phyloP scores from a whole-genome alignment of 495 filamentous ascomycete genomes.

The Articulospora tetracladia region DNA sequence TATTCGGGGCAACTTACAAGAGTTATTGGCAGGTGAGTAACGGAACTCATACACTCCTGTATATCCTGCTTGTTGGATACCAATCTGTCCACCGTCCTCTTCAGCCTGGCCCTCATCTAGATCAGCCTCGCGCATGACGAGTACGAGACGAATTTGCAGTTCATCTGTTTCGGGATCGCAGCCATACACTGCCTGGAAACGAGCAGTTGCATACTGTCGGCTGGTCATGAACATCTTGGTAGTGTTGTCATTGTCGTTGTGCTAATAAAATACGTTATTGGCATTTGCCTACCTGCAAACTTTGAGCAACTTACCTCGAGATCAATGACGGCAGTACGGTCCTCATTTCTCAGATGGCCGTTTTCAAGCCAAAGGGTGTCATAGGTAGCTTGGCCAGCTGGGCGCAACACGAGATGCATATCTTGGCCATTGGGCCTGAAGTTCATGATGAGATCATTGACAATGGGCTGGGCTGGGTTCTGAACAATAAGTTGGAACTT shows the following conservation, averaged over 20 bases:
- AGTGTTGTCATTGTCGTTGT: constrained; percentile 46
- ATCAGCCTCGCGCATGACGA: constrained; percentile 30
- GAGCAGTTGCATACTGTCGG: constrained; percentile 35
- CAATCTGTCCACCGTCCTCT: constrained; percentile 33
- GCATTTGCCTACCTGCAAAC: neutral
- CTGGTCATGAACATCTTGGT: constrained; percentile 55
- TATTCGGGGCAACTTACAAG: constrained; percentile 29
- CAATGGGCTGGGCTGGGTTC: constrained; percentile 40
- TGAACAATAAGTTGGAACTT: constrained; percentile 45
- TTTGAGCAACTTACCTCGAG: constrained; percentile 34
- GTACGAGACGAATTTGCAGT: constrained; percentile 38
- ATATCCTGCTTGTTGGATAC: constrained; percentile 31
- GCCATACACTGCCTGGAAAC: constrained; percentile 43
- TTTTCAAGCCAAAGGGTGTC: constrained; percentile 40
- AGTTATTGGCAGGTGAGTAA: constrained; percentile 40
- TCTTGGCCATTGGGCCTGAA: constrained; percentile 38
- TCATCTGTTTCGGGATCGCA: constrained; percentile 46
- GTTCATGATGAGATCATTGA: constrained; percentile 49
- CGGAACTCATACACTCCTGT: constrained; percentile 40
- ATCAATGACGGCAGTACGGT: constrained; percentile 40
- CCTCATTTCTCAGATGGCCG: constrained; percentile 35
- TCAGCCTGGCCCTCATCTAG: constrained; percentile 12
- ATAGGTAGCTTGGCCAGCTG: constrained; percentile 40
- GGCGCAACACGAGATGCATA: constrained; percentile 44
- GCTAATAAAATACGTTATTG: constrained; percentile 26